phyloP scores from a whole-genome alignment of 2,329 filamentous ascomycete species.

The Beauveria asiatica region DNA sequence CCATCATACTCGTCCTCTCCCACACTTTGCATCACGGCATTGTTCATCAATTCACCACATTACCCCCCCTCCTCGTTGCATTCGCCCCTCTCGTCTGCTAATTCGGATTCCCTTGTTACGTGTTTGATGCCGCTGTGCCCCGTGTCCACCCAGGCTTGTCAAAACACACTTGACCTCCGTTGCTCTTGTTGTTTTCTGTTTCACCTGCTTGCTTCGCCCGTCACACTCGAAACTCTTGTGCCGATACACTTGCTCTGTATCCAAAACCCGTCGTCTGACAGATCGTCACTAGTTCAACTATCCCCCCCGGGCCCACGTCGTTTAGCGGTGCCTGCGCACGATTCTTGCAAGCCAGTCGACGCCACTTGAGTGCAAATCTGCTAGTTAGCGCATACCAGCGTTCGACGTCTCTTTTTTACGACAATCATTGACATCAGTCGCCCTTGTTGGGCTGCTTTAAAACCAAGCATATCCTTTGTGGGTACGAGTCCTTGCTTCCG shows the following conservation, averaged over 20 bases:
- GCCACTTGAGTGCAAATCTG: slow-evolving; percentile 1
- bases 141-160: background rate
- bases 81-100: too few species aligned
- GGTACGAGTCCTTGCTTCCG: background rate
- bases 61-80: background rate
- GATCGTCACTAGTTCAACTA: slow-evolving; percentile 8
- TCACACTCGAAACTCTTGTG: slow-evolving; percentile 2
- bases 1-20: background rate
- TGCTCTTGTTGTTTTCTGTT: background rate
- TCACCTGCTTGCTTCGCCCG: background rate
- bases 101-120: background rate
- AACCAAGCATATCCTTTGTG: background rate
- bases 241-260: slow-evolving; percentile 1
- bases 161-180: background rate
- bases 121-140: background rate
- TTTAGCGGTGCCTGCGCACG: background rate
- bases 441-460: background rate
- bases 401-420: background rate
- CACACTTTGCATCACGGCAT: background rate
- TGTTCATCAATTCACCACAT: background rate
- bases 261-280: slow-evolving; percentile 10
- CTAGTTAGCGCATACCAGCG: slow-evolving; percentile 2
- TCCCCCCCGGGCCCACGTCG: background rate
- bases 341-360: slow-evolving; percentile 10
- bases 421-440: background rate